Evolutionary conservation across 805 yeast genomes (phyloP), one percentile per base, ranked within the genome.

Genomic region (Yarrowia yakushimensis): DNA sequence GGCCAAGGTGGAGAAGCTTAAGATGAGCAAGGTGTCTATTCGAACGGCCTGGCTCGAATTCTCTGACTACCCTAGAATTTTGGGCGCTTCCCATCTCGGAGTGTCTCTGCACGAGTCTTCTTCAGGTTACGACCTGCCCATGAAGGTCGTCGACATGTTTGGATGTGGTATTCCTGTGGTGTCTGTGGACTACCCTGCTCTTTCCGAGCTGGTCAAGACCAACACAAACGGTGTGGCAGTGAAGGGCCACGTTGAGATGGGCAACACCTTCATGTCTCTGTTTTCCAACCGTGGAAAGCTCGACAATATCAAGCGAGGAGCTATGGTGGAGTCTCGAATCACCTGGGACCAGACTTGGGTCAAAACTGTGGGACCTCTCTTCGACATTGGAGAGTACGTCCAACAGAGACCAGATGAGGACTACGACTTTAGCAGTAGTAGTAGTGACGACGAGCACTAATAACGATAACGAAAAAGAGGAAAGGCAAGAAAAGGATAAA

Each of bases 121-220:
- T 46, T 88, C 96, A 48, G 99, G 99, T 0, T 79, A 88, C 63
- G 99, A 94, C 70, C 79, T 94, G 63, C 99, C 99, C 0, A 94
- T 94, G 99, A 94, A 94, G 73, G 88, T 94, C 34, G 86, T 93
- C 6, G 99, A 94, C 70, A 85, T 93, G 82, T 92, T 93, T 77
- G 99, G 99, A 0, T 88, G 94, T 66, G 98, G 98, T 0, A 77
- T 94, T 12, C 99, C 99, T 0, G 97, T 91, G 0, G 77, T 92
- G 2, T 83, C 97, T 0, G 77, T 92, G 63, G 77, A 79, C 36
- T 94, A 90, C 71, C 84, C 87, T 0, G 93, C 96, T 1, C 79
- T 93, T 13, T 77, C 78, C 7, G 99, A 94, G 71, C 76, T 94
- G 45, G 93, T 94, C 1, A 77, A 81, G 48, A 81, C 85, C 52